Evolutionary conservation across 2,329 filamentous ascomycete genomes (phyloP), one percentile per base, ranked within the genome.

Genomic region (Sporothrix protearum): DNA sequence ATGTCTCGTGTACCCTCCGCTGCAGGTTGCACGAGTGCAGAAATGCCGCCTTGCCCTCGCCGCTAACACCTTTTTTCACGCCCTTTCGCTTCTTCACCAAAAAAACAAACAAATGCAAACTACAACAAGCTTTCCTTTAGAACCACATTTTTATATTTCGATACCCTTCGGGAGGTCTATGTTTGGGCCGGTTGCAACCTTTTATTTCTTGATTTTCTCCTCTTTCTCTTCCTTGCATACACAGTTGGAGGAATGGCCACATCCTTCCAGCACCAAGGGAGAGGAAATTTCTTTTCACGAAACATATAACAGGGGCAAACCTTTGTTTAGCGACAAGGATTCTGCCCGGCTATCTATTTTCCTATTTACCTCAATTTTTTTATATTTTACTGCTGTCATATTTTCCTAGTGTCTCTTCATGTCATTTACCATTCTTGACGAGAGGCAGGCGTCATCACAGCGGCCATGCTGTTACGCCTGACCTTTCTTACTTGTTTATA

Each of bases 161-260:
- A 83, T 83, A 83, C 82, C 82, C 82, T 80, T 81, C 79, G 78
- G 79, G 79, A 80, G 78, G 77, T 75, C 72, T 75, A 73, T 75
- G 77, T 79, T 77, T 74, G 72, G 74, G 73, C 75, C 73, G 71
- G 71, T 76, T 74, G 76, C 74, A 45, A 61, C 57, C 45, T 63
- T 69, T 69, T 73, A 70, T 70, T 63, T 70, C 70, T 71, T 68
- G 69, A 70, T 66, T 69, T 64, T 70, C 42, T 49, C 57, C 71
- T 30, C 49, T 47, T 67, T 47, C 64, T 69, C 7, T 53, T 28
- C 25, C 10, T 42, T 55, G n/a, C 47, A 45, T 39, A 4, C 55
- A 55, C 28, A 55, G 53, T 39, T 42, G 42, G 19, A 14, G 12
- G 2, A 5, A 25, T 53, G 30, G 2, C 7, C 53, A 36, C 16